phyloP scores from a whole-genome alignment of 2,329 filamentous ascomycete genomes.

The Malbranchea zuffiana region DNA sequence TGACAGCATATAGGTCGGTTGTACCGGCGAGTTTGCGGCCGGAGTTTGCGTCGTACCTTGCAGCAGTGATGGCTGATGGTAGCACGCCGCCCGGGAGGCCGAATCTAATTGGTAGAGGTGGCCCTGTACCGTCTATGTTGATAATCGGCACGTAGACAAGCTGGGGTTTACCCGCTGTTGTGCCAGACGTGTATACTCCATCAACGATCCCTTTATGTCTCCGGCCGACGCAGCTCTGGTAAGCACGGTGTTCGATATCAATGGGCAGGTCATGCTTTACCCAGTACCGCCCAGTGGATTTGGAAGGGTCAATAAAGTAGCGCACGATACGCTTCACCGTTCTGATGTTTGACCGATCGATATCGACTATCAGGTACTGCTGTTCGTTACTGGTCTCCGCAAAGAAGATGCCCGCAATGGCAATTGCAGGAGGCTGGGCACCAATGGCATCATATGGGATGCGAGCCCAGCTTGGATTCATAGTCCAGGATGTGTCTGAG shows the following conservation, averaged over 20 bases:
- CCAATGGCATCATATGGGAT: not conserved
- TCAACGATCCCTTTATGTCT: not conserved
- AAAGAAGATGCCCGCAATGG: not conserved
- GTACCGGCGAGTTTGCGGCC: not conserved
- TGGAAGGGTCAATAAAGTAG: not conserved
- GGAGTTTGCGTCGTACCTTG: not conserved
- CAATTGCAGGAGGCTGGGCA: not conserved
- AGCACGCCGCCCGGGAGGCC: not conserved
- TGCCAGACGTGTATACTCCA: not conserved
- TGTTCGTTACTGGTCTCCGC: not conserved
- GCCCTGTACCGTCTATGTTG: not conserved
- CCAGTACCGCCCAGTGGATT: not conserved
- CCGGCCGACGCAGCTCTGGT: slow-evolving; percentile 1
- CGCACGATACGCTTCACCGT: not conserved
- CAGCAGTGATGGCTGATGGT: slow-evolving; percentile 2
- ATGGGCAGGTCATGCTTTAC: not conserved
- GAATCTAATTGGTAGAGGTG: not conserved
- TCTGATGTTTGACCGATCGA: not conserved
- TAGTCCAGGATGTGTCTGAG: not conserved
- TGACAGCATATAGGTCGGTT: slow-evolving; percentile 1
- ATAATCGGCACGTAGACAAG: not conserved
- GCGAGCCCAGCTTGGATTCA: not conserved
- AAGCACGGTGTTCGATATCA: not conserved
- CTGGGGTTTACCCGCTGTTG: not conserved
- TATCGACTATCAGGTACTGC: not conserved